Evolutionary conservation across 176 grass and related monocot genomes (phyloP).

Genomic region (Cocos nucifera): DNA sequence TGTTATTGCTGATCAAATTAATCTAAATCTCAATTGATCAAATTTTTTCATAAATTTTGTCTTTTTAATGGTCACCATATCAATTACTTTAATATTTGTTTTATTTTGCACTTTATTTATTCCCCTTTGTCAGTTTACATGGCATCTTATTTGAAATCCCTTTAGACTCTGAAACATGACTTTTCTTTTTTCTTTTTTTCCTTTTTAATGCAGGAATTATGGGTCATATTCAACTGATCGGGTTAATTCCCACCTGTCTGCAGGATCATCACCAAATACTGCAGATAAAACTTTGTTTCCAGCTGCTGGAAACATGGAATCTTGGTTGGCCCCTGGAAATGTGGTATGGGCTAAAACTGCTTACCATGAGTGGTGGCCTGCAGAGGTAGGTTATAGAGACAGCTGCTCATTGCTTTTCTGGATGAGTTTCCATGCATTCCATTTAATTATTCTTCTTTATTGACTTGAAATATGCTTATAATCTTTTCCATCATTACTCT

Average conservation of each 20-base stretch:
- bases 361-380: slow-evolving; percentile 38
- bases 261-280: slow-evolving; percentile 21
- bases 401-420: neutral
- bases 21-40: no score
- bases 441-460: neutral
- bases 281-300: slow-evolving; percentile 10
- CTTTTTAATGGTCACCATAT: no score
- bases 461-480: neutral
- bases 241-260: slow-evolving; percentile 17
- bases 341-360: slow-evolving; percentile 41
- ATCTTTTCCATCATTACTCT: neutral
- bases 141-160: neutral
- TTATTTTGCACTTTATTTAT: no score
- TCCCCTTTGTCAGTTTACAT: neutral
- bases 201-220: slow-evolving; percentile 12
- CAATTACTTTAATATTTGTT: no score
- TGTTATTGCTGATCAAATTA: no score
- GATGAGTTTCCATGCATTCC: neutral
- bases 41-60: no score
- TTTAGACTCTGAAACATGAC: neutral
- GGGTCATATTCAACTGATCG: slow-evolving; percentile 17
- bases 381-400: slow-evolving; percentile 23
- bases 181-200: neutral
- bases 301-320: slow-evolving; percentile 1
- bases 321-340: slow-evolving; percentile 40